Base-by-base conservation (phyloP, 345 rosid species). In the Salix caprea region DNA sequence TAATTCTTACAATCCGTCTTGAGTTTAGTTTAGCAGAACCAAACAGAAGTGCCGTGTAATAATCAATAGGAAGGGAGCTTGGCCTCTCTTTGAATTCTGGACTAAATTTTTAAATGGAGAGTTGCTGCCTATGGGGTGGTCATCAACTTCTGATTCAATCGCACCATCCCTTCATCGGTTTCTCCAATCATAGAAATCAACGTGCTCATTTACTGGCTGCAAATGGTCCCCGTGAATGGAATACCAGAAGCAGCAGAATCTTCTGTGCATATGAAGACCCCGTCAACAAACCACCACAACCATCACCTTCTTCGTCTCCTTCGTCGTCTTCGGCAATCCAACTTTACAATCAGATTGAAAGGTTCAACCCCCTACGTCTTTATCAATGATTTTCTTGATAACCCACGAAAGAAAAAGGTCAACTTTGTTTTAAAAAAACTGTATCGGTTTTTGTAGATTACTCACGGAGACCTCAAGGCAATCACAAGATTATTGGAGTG, bases 261-360 rank as follows among this genome's bases (percentile, higher is more conserved):
- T 80, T 67, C 65, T 89, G 89, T 72, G 82, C 50, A 74, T 82
- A 81, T 65, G 84, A 86, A 30, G 88, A 81, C 42, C 72, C 61
- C 21, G 52, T 76, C 54, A 67, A 54, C 73, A 86, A 74, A 79
- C 91, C 83, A 72, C 78, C 88, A 77, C 21, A 65, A n/a, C 30
- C 58, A 26, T 21, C 81, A 56, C 42, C 67, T 7, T 50, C 77
- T 44, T 50, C 78, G 2, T 61, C 70, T 0, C 68, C 77, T 0
- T 46, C 82, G 11, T 72, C 84, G 56, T 76, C 97, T 74, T 60
- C 92, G 7, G 90, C 91, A 60, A 82, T 93, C 76, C 92, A 89
- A 75, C 82, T 90, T 44, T 96, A 96, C 75, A 84, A 92, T 74
- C 92, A 96, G 83, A 92, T 96, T 81, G 98, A 96, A 84, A 93